Base-by-base conservation (phyloP, 2,329 filamentous ascomycete genomes). In the Graphilbum ipis-grandicollis region DNA sequence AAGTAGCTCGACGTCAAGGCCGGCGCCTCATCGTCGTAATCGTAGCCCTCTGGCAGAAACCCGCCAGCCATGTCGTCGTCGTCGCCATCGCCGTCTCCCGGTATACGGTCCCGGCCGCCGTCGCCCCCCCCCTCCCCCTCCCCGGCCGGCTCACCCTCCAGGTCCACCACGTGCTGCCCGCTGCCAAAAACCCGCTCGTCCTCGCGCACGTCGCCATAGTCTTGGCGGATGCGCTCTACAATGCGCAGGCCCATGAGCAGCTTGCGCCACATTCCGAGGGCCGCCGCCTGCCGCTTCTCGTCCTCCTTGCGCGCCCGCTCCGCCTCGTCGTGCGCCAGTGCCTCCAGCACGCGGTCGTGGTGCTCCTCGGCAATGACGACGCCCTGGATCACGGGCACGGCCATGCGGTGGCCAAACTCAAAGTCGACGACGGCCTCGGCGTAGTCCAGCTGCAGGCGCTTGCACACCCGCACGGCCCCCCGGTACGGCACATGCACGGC, bases 391-490 rank as follows among this genome's bases (percentile, higher is more conserved):
- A 94, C 75, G 0, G 90, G 90, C 1, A 96, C 84, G 5, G 90
- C 90, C 67, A 90, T 86, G 41, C 90, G 79, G 47, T 90, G 79
- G 0, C 88, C 88, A 52, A 96, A 98, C 51, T 98, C 90, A 52
- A 98, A 98, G 2, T 84, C 90, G 0, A 86, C 86, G 3, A 93
- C 90, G 1, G 90, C 90, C 56, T 96, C 90, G 0, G 90, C 90
- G 47, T 77, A 92, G 50, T 94, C 85, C 28, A 96, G 79, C 4
- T 74, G 73, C 0, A 98, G 63, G 42, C 80, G 76, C 52, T 82
- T 84, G 54, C 88, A 94, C 2, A 94, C 71, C 34, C 77, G 75
- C 23, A 78, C 75, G 0, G 77, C 79, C 1, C 83, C 83, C 33
- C 78, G 72, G 37, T 77, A 75, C 0, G 84, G 84, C 2, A 96